Base-by-base conservation (phyloP, 2,329 filamentous ascomycete species). In the Shiraia bambusicola region DNA sequence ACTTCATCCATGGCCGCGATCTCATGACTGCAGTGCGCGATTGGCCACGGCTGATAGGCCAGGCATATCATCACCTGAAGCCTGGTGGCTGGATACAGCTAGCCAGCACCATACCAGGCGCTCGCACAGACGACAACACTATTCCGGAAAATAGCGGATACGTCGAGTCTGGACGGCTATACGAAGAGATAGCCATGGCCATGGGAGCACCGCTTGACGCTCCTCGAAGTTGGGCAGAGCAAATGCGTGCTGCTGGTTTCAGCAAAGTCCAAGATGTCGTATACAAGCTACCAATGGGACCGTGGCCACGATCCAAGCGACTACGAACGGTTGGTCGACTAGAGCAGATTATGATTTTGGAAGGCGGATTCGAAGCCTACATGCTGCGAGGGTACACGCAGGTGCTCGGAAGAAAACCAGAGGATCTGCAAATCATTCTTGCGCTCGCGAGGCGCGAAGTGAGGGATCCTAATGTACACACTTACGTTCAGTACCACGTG, bases 201-300 rank as follows among this genome's bases (percentile, higher is more conserved):
- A 54, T 58, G 46, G 61, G 62, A 3, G 62, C 65, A 3, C 63
- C 64, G 33, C 61, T 73, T 28, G 65, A 64, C 28, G 63, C 53
- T 2, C 53, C 51, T 2, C 50, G 49, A 1, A 22, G 22, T 10
- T 68, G 67, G 61, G 67, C 72, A 52, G 55, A 64, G 6, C 54
- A 54, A 15, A 56, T 57, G 52, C 42, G 42, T 6, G 59, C 63
- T 6, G 69, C 63, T 0, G 74, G 73, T 2, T 75, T 75, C 45
- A 61, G 69, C 15, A 70, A 76, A 28, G 68, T 76, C 11, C 56
- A 68, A 34, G 64, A 71, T 13, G 39, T 57, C 19, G 37, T 53
- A 2, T 52, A 52, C 34, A 61, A 58, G 45, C 32, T 59, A 4
- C 61, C 58, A 15, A 61, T 63, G 44, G 59, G 59, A 1, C 19